Evolutionary conservation across 176 grass and related monocot genomes (phyloP).

Genomic region (Areca catechu): DNA sequence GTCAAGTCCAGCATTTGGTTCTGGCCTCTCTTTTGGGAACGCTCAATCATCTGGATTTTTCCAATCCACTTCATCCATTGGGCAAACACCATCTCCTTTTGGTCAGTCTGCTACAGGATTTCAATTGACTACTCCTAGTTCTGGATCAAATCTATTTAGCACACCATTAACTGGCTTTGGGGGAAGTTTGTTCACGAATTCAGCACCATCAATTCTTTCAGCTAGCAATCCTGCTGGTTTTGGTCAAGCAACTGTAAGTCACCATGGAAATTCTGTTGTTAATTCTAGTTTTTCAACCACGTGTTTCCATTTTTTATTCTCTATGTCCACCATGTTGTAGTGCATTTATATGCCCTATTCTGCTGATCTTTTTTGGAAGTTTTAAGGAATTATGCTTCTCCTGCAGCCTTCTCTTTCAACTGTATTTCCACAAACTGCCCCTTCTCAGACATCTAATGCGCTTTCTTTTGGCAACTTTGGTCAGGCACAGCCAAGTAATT

Average conservation of each 20-base stretch:
- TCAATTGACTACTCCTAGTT: constrained; percentile 35
- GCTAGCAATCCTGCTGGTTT: constrained; percentile 13
- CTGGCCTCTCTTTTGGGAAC: constrained; percentile 23
- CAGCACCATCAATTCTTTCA: constrained; percentile 41
- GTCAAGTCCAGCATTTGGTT: constrained; percentile 29
- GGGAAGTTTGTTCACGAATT: constrained; percentile 40
- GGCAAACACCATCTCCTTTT: constrained; percentile 29
- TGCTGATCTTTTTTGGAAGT: constrained; percentile 3
- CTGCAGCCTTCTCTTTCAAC: constrained; percentile 19
- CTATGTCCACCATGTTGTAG: neutral
- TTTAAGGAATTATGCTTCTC: constrained; percentile 1
- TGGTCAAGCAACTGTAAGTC: constrained; percentile 29
- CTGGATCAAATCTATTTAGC: constrained; percentile 46
- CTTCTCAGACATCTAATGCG: constrained; percentile 31
- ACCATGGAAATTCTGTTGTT: no score
- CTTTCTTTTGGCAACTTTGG: constrained; percentile 60
- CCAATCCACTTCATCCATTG: constrained; percentile 31
- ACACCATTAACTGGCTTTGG: constrained; percentile 32
- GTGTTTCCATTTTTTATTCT: neutral
- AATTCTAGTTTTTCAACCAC: no score
- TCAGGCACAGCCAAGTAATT: constrained; percentile 41
- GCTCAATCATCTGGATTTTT: constrained; percentile 66
- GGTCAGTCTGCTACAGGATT: constrained; percentile 34
- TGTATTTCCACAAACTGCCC: constrained; percentile 37
- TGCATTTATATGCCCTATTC: neutral